Base-by-base conservation (phyloP, 164 flowering plant species). In the Dillenia turbinata region DNA sequence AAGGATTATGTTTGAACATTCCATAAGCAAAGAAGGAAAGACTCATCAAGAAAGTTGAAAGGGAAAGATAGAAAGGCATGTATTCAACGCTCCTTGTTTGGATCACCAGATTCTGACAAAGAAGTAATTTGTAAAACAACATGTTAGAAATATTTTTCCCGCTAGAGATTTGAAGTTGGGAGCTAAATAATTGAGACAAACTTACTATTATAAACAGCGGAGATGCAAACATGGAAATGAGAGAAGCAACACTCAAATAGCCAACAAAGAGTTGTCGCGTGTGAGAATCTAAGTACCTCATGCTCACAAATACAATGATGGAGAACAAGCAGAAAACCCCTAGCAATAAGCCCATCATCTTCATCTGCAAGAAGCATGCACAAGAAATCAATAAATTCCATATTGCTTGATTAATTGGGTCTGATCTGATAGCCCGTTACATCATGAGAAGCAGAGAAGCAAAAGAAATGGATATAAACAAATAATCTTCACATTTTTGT, bases 141-240 rank as follows among this genome's bases (percentile, higher is more conserved):
- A 33, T 33, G 40, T 33, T 4, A 33, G 40, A 33, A 33, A 33
- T 33, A 33, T 4, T 5, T 5, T 33, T 33, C 40, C 40, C 7
- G 7, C 40, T 33, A 33, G 40, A 33, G 40, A 33, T 33, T 33
- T 33, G 6, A 33, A 33, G 40, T 5, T 11, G 24, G 52, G 19
- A 51, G 44, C 12, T 13, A 47, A 49, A 12, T 9, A 47, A 22
- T 52, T 63, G 10, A 59, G 19, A 64, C 47, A 47, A 53, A 76
- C 90, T 44, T 73, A 88, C 96, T 66, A 86, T 85, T 58, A 86
- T 65, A 59, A 83, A 85, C 26, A 88, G 67, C 8, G 96, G 96
- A 51, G 96, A 88, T 57, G 92, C 92, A 71, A 85, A 88, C 96
- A 88, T 88, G 54, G 86, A 88, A 66, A 88, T 75, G 58, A 86